These are phyloP conservation scores for Malassezia cuniculi DNA, from an alignment of 1,284 basidiomycete genomes.

Conservation along the genomic window DNA sequence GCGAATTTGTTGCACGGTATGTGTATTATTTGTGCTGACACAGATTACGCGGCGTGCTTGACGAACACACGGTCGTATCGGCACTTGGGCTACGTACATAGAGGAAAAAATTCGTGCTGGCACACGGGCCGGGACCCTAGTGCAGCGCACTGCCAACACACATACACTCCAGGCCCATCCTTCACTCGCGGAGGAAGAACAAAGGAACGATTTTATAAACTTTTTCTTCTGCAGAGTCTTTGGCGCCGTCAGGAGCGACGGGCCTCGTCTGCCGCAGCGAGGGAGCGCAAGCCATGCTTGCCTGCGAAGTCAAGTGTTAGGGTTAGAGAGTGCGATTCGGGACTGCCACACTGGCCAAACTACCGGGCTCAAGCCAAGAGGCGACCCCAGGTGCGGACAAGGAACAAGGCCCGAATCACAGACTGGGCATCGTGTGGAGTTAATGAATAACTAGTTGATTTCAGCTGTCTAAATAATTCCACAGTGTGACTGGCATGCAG, in stretches of 20 bases:
- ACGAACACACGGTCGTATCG: too few relatives aligned
- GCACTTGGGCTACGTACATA: too few relatives aligned
- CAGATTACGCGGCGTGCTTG: constrained; percentile 5
- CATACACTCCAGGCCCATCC: not conserved
- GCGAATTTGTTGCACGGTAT: constrained; percentile 10
- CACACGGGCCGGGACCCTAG: constrained; percentile 12
- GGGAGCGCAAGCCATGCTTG: constrained; percentile 12
- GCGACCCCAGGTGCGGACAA: too few relatives aligned
- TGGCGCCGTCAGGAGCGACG: too few relatives aligned
- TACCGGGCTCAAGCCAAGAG: too few relatives aligned
- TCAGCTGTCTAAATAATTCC: too few relatives aligned
- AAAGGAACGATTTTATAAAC: constrained; percentile 17
- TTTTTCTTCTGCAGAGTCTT: too few relatives aligned
- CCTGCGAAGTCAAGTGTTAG: constrained; percentile 8
- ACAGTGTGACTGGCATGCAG: too few relatives aligned
- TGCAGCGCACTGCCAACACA: constrained; percentile 2
- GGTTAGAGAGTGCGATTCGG: constrained; percentile 13
- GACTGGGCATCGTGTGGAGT: too few relatives aligned
- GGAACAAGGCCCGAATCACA: too few relatives aligned
- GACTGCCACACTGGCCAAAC: too few relatives aligned
- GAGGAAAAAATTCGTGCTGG: constrained; percentile 11
- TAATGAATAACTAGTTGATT: too few relatives aligned
- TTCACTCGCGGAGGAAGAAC: constrained; percentile 8
- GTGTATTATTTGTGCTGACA: not conserved
- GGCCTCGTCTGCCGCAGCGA: constrained; percentile 6